Conservation (phyloP, 2,329 filamentous ascomycete genomes). For the Verticillium tricorpus region DNA sequence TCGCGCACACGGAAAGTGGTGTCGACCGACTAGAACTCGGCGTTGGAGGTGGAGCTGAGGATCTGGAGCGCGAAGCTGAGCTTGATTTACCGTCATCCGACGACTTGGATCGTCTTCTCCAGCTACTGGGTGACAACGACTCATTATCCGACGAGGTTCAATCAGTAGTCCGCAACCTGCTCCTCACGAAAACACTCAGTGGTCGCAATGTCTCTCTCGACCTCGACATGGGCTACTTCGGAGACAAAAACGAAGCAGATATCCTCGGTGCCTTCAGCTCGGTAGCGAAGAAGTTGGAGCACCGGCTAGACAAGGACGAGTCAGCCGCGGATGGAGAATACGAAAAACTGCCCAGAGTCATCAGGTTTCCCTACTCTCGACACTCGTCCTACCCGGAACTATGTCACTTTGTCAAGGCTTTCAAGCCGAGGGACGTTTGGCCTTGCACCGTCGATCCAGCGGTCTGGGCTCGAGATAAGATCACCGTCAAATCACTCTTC, state of each 20-base stretch:
- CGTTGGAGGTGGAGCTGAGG: constrained; percentile 73
- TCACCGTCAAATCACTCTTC: constrained; percentile 68
- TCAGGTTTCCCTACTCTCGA: constrained; percentile 77
- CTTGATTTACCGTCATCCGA: constrained; percentile 54
- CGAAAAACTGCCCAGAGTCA: constrained; percentile 30
- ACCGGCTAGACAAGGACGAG: constrained; percentile 3
- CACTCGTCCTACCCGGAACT: constrained; percentile 85
- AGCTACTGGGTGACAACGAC: constrained; percentile 20
- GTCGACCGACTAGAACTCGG: constrained; percentile 67
- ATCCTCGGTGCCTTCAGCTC: constrained; percentile 18
- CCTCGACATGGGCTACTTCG: constrained; percentile 21
- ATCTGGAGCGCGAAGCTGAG: constrained; percentile 64
- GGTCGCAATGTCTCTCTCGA: constrained; percentile 29
- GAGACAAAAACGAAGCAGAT: constrained; percentile 22
- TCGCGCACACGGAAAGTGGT: constrained; percentile 59
- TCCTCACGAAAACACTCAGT: constrained; percentile 11
- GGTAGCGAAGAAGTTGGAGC: constrained; percentile 16
- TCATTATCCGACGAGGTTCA: constrained; percentile 10
- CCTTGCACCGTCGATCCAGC: constrained; percentile 70
- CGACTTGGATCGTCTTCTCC: constrained; percentile 45
- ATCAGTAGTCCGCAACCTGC: constrained; percentile 14
- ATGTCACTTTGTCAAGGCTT: constrained; percentile 61
- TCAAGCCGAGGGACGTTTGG: constrained; percentile 72
- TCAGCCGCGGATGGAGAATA: constrained; percentile 2
- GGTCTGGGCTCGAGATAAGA: constrained; percentile 54